These are phyloP conservation scores for Xylariaceae sp. DNA, from an alignment of 2,329 filamentous ascomycete genomes.

Conservation along the genomic window DNA sequence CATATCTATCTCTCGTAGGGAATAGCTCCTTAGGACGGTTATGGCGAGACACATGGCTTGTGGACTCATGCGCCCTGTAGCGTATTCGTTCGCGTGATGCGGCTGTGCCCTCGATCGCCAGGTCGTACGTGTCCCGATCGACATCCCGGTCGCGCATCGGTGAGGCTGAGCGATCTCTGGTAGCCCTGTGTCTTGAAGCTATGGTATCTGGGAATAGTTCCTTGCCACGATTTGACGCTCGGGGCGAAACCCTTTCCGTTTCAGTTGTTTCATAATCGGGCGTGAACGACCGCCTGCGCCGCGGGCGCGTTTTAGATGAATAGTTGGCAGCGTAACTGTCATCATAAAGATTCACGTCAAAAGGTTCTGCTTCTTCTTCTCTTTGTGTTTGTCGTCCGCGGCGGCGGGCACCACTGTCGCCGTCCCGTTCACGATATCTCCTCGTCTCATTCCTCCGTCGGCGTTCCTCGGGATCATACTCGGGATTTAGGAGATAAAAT, in stretches of 20 bases:
- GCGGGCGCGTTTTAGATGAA: constrained; percentile 21
- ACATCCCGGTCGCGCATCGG: constrained; percentile 42
- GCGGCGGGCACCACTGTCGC: constrained; percentile 29
- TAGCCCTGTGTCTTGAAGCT: constrained; percentile 28
- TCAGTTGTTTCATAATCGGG: constrained; percentile 26
- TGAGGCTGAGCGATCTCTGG: constrained; percentile 48
- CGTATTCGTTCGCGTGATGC: constrained; percentile 35
- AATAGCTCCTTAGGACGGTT: constrained; percentile 55
- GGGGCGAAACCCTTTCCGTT: constrained; percentile 25
- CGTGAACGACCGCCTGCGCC: constrained; percentile 36
- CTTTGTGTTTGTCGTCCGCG: constrained; percentile 34
- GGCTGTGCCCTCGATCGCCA: constrained; percentile 29
- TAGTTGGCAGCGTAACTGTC: constrained; percentile 49
- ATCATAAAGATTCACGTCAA: constrained; percentile 77
- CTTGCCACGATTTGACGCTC: constrained; percentile 44
- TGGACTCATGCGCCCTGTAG: constrained; percentile 42
- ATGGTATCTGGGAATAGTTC: constrained; percentile 56
- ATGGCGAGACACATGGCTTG: constrained; percentile 36
- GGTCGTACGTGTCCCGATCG: constrained; percentile 36
- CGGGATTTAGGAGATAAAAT: constrained; percentile 89
- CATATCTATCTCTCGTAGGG: constrained; percentile 40
- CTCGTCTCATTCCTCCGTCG: constrained; percentile 52
- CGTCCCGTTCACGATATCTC: constrained; percentile 58
- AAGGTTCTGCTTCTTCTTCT: constrained; percentile 51
- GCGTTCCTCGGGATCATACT: constrained; percentile 75